phyloP scores from a whole-genome alignment of 345 rosid species.

The Moricandia moricandioides region DNA sequence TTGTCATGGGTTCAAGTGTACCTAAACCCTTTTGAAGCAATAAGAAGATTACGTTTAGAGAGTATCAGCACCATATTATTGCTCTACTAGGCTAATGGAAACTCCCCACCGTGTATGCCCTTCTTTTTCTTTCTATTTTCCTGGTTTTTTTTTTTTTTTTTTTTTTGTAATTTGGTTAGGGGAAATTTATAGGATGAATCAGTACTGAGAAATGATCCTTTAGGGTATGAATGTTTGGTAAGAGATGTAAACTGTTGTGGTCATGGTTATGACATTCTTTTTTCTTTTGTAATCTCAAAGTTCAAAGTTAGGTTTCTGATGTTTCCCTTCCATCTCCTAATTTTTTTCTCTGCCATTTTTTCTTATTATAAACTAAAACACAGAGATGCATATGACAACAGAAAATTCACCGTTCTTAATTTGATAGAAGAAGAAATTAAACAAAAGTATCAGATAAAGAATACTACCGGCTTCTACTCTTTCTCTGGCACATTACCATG shows the following conservation, averaged over 20 bases:
- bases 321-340: background rate
- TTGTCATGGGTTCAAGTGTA: background rate
- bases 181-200: background rate
- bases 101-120: background rate
- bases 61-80: background rate
- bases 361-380: background rate
- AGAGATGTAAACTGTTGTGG: background rate
- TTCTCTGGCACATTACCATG: background rate
- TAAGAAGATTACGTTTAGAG: background rate
- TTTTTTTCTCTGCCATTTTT: background rate
- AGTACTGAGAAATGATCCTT: slow-evolving; percentile 1
- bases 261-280: background rate
- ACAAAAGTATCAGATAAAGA: background rate
- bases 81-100: background rate
- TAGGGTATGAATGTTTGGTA: slow-evolving; percentile 10
- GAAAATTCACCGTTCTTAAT: background rate
- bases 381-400: background rate
- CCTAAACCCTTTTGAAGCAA: background rate
- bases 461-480: background rate
- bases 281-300: background rate
- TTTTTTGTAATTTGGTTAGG: background rate
- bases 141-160: background rate
- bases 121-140: background rate
- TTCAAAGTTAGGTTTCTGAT: background rate
- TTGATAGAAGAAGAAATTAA: background rate